Evolutionary conservation across 2,329 filamentous ascomycete species (phyloP), one percentile per base, ranked within the genome.

Genomic region (Ophiocordyceps camponoti-leonardi): DNA sequence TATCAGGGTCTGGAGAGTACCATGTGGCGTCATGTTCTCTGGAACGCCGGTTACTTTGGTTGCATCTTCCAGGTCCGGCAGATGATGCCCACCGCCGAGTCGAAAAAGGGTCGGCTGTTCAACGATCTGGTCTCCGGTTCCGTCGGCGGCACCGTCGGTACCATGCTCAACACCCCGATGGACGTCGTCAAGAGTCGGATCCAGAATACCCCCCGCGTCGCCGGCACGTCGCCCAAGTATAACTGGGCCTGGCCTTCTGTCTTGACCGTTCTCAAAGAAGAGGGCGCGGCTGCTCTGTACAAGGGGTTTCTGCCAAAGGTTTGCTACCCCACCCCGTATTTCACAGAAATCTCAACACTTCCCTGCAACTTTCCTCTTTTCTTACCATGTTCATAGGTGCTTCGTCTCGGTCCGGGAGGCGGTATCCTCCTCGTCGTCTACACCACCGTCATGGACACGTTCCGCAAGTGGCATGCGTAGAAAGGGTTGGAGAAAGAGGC

Each of bases 161-260:
- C 90, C 3, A 75, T 95, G 39, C 61, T 96, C 51, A 98, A 98
- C 72, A 96, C 90, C 3, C 87, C 88, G 47, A 81, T 94, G 78
- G 88, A 96, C 58, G 90, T 96, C 19, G 88, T 96, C 68, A 98
- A 98, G 77, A 93, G 85, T 53, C 82, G 92, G 51, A 98, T 98
- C 54, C 92, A 98, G 67, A 98, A 98, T 68, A 86, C 78, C 46
- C 73, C 84, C 53, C 90, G 84, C 71, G 69, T 94, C 37, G 63
- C 83, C n/a, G 92, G 92, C 6, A 71, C 76, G 45, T 67, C 79
- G 20, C 85, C 85, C 59, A 98, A 98, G 75, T 98, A 98, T 72
- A 95, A 96, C 76, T 98, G 92, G 92, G 92, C 92, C 30, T 94
- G 81, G 77, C 85, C 86, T 42, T 80, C 86, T 20, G 71, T 95